Base-by-base conservation (phyloP, 768 basidiomycete species). In the Thelephora ganbajun region DNA sequence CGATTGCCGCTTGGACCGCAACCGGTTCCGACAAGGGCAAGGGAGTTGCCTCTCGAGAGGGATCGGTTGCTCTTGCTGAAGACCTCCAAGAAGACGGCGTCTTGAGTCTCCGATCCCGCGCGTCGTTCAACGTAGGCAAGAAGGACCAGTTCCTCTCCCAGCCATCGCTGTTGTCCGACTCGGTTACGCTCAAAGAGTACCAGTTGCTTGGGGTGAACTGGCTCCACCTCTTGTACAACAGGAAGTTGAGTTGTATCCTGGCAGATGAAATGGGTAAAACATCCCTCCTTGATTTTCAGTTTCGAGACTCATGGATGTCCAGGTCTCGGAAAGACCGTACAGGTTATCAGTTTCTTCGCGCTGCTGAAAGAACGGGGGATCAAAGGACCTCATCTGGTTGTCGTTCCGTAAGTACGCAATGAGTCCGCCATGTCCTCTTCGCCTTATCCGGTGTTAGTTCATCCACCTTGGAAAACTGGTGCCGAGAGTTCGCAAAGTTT, bases 321-420 rank as follows among this genome's bases (percentile, higher is more conserved):
- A 96, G 94, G 94, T 58, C 80, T 99, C 53, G 96, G 96, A 22
- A 99, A 99, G 71, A 99, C 96, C 2, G 86, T 94, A 35, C 96
- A 99, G 66, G 96, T 99, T 47, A 99, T 99, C 61, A 86, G 92
- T 47, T 96, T 99, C 69, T 77, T 98, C 51, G 87, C 93, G 3
- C 74, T 86, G 56, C 71, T 98, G 45, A 88, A 86, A 60, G 86
- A 90, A 56, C 73, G 69, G 44, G 85, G 83, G 14, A 73, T 71
- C 46, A 72, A 70, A 47, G 94, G 92, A 0, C 92, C 93, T 12
- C 91, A 97, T 66, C 77, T 98, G 23, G 73, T 99, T 45, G 79
- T 98, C 54, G 96, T 99, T 9, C 96, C 96, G 83, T 97, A 66
- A 55, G 91, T 78, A 35, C 11, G 23, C 2, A 22, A 13, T 35